phyloP scores from a whole-genome alignment of 164 flowering plant genomes.

The Vitis labrusca region DNA sequence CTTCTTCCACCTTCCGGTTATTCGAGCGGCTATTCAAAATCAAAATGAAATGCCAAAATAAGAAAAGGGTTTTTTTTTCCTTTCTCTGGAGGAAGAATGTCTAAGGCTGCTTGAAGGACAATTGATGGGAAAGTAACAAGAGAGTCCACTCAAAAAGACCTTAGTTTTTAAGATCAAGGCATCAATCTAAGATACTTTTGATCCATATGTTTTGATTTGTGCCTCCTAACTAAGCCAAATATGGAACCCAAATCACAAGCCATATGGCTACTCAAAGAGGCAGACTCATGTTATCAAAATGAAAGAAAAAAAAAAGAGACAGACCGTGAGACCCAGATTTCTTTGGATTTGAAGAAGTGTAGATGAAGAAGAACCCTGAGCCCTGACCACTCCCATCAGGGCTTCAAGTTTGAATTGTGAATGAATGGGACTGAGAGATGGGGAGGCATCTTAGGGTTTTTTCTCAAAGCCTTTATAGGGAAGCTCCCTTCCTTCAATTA shows the following conservation, averaged over 20 bases:
- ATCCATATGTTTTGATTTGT: conserved; percentile 8
- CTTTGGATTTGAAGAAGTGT: no score
- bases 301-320: no score
- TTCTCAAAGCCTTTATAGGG: no score
- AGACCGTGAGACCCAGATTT: no score
- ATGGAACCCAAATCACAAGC: conserved; percentile 6
- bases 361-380: no score
- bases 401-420: no score
- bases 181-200: neutral
- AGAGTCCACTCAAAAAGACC: conserved; percentile 25
- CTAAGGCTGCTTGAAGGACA: conserved; percentile 33
- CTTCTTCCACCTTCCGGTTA: conserved; percentile 15
- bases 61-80: neutral
- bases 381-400: no score
- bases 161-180: neutral
- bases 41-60: neutral
- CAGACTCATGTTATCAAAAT: neutral
- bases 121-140: conserved; percentile 2
- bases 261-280: conserved; percentile 34
- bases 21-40: conserved; percentile 23
- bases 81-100: conserved; percentile 6
- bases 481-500: no score
- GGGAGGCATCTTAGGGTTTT: no score
- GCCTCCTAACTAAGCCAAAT: conserved; percentile 39
- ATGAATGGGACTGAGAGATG: no score